A percentile compares a stretch with the other conserved stretches of the same genome.
Conservation (phyloP, 2,329 filamentous ascomycete species). For the Alternaria arborescens region DNA sequence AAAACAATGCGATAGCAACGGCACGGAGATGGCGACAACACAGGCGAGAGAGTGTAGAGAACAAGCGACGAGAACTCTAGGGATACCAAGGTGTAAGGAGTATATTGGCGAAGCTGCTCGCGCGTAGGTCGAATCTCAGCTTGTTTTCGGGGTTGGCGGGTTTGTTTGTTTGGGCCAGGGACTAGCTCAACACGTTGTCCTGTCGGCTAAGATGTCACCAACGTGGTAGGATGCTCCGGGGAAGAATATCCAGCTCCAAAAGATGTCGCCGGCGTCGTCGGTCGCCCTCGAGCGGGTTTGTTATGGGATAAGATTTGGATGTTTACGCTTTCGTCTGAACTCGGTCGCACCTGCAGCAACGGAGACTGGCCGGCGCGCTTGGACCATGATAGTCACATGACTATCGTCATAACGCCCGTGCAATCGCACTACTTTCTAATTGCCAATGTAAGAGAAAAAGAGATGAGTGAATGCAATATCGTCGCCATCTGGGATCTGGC, state of each 20-base stretch:
- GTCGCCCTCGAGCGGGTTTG: conserved; percentile 32
- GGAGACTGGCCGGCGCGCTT: conserved; percentile 27
- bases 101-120: conserved; percentile 3
- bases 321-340: conserved; percentile 32
- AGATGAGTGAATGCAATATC: neutral
- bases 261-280: conserved; percentile 28
- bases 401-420: conserved; percentile 15
- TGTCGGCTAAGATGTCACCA: conserved; percentile 13
- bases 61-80: neutral
- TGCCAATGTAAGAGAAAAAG: conserved; percentile 9
- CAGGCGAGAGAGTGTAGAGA: neutral
- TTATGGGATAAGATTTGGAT: conserved; percentile 33
- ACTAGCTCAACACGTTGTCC: conserved; percentile 20
- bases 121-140: conserved; percentile 7
- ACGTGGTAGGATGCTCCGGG: conserved; percentile 20
- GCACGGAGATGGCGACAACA: conserved; percentile 11
- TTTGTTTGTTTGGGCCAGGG: conserved; percentile 29
- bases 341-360: conserved; percentile 28
- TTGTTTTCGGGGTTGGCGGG: conserved; percentile 11
- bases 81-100: neutral
- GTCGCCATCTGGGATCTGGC: neutral
- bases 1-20: conserved; percentile 41
- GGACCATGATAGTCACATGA: conserved; percentile 20
- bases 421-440: conserved; percentile 13
- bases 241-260: conserved; percentile 31